Evolutionary conservation across 768 basidiomycete genomes (phyloP).

Genomic region (Clathrus columnatus): DNA sequence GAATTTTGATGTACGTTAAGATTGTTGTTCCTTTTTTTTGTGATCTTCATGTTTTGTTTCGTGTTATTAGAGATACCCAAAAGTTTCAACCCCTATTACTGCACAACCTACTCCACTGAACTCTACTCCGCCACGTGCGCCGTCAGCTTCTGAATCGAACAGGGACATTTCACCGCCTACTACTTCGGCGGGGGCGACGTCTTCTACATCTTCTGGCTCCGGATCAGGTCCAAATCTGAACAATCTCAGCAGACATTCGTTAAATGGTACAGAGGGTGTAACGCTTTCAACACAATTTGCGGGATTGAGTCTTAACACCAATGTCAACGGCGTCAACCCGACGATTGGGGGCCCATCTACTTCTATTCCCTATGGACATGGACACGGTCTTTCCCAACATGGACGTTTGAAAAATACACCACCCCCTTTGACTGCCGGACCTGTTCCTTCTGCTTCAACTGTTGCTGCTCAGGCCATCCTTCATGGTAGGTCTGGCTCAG

Average conservation of each 20-base stretch:
- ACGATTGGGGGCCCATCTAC: neutral
- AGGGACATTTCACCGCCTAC: neutral
- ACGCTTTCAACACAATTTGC: slow-evolving; percentile 1
- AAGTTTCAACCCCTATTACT: slow-evolving; percentile 1
- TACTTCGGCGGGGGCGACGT: slow-evolving; percentile 35
- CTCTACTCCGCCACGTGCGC: neutral
- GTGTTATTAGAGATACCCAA: slow-evolving; percentile 5
- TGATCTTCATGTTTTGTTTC: slow-evolving; percentile 1
- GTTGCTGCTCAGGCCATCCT: neutral
- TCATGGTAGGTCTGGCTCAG: neutral
- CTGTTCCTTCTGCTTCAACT: neutral
- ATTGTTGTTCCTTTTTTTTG: slow-evolving; percentile 13
- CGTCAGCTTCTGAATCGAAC: slow-evolving; percentile 17
- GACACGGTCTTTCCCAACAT: too few relatives aligned
- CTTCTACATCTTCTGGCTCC: neutral
- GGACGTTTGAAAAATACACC: neutral
- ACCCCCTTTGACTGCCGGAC: neutral
- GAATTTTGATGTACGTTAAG: slow-evolving; percentile 49
- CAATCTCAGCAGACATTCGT: slow-evolving; percentile 60
- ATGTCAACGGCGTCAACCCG: neutral
- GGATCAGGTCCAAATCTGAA: slow-evolving; percentile 26
- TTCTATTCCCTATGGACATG: neutral
- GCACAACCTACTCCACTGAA: slow-evolving; percentile 5
- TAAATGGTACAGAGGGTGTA: slow-evolving; percentile 56
- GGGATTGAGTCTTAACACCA: neutral